Base-by-base conservation (phyloP, 2,329 filamentous ascomycete genomes). In the Pseudonectria foliicola region DNA sequence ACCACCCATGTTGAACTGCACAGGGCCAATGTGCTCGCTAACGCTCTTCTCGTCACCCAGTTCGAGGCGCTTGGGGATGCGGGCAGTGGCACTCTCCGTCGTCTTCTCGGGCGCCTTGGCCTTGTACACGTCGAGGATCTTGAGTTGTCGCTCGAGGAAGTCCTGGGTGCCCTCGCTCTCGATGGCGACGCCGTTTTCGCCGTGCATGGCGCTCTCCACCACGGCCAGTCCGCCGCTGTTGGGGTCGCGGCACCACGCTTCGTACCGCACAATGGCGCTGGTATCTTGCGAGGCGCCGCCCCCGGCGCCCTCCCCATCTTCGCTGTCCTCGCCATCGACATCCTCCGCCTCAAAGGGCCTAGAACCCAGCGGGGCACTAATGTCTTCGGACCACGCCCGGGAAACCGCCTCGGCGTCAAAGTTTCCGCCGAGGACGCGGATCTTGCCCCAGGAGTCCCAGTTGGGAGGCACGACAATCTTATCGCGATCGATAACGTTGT, bases 391-490 rank as follows among this genome's bases (percentile, higher is more conserved):
- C 92, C 92, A 98, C 32, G 81, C 85, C 39, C 80, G 75, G 50
- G 86, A 92, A 28, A 94, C 73, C 11, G 76, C 75, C 65, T 98
- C 92, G 14, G 93, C 85, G 47, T 96, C 87, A 51, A 96, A 96
- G 0, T 82, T 85, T 55, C 95, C 92, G 35, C 87, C 78, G 18
- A 96, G 69, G 29, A 96, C 87, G 27, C 90, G 76, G 40, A 98
- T 95, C 63, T 96, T 98, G 40, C 88, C 89, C 85, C 88, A 95
- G 0, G 89, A 95, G 61, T 98, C 92, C 92, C 92, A 98, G 59
- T 95, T 95, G 12, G 89, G 84, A 2, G 90, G 90, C 1, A 98
- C 85, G 5, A 95, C 72, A 35, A 98, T 89, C 69, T 93, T 93
- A 60, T 95, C 89, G 40, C 90, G 76, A 63, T 92, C 92, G 46